Conservation (phyloP, 2,329 filamentous ascomycete genomes). For the Waltergamsia citrina region DNA sequence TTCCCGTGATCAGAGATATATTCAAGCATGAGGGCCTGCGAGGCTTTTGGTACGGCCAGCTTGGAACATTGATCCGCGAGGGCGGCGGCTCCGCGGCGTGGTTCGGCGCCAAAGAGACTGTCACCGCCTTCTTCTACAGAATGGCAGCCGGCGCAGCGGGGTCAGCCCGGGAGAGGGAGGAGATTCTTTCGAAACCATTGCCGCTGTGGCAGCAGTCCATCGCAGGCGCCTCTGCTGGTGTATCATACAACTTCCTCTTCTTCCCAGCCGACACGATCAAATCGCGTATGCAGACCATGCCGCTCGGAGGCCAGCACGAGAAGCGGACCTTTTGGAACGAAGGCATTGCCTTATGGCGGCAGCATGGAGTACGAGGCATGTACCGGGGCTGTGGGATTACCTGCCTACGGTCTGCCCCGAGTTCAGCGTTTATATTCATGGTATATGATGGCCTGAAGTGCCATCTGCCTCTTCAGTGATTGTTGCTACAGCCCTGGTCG, state of each 20-base stretch:
- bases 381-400: constrained; percentile 96
- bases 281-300: constrained; percentile 88
- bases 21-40: constrained; percentile 72
- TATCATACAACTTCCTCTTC: constrained; percentile 95
- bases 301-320: constrained; percentile 45
- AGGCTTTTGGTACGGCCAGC: constrained; percentile 92
- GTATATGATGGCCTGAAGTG: constrained; percentile 82
- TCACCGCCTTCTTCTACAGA: constrained; percentile 59
- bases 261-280: constrained; percentile 98
- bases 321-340: constrained; percentile 65
- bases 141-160: constrained; percentile 34
- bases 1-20: constrained; percentile 66
- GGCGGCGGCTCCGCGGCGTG: constrained; percentile 88
- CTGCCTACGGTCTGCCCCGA: constrained; percentile 76
- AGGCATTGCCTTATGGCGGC: constrained; percentile 64
- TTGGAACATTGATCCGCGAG: constrained; percentile 88
- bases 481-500: no score
- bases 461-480: constrained; percentile 44
- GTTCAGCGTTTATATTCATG: constrained; percentile 97
- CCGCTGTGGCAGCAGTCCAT: constrained; percentile 81
- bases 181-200: constrained; percentile 41
- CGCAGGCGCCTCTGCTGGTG: constrained; percentile 79
- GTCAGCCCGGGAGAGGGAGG: constrained; percentile 28
- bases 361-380: constrained; percentile 73
- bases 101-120: constrained; percentile 87